Evolutionary conservation across 2,329 filamentous ascomycete species (phyloP).

Genomic region (Domatiomyces catenatus): DNA sequence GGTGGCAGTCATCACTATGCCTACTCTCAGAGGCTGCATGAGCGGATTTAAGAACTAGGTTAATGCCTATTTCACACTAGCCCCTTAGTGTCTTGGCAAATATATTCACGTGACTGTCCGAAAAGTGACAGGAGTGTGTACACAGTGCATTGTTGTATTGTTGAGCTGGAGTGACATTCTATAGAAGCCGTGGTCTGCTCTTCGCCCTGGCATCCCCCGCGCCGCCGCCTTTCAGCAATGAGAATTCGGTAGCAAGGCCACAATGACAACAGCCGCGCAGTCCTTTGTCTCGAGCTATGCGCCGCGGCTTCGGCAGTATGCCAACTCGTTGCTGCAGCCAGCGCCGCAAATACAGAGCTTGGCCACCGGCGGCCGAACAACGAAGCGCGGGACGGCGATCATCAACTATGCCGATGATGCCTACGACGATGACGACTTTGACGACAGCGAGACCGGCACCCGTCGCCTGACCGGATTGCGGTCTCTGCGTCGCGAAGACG

Average conservation of each 20-base stretch:
- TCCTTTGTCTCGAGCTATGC: conserved; percentile 85
- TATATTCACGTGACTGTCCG: no score
- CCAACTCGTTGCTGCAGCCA: conserved; percentile 79
- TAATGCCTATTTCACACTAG: no score
- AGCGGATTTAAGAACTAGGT: no score
- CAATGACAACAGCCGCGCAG: conserved; percentile 48
- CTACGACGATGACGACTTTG: conserved; percentile 57
- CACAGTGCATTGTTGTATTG: no score
- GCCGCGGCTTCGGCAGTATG: conserved; percentile 75
- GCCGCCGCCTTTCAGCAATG: neutral
- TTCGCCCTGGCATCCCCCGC: no score
- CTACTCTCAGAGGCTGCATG: no score
- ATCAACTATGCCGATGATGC: conserved; percentile 98
- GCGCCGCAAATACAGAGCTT: conserved; percentile 56
- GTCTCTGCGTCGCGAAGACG: conserved; percentile 65
- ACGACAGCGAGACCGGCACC: conserved; percentile 47
- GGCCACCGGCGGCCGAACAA: conserved; percentile 62
- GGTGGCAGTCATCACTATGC: no score
- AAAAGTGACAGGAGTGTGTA: no score
- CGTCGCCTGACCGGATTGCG: conserved; percentile 63
- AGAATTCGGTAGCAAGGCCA: neutral
- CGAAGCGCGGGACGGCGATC: conserved; percentile 87
- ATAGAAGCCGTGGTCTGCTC: no score
- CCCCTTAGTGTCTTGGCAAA: no score
- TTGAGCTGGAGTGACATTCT: no score